These are phyloP conservation scores for Coleophoma eucalyptorum DNA, from an alignment of 2,329 filamentous ascomycete genomes.

Conservation along the genomic window DNA sequence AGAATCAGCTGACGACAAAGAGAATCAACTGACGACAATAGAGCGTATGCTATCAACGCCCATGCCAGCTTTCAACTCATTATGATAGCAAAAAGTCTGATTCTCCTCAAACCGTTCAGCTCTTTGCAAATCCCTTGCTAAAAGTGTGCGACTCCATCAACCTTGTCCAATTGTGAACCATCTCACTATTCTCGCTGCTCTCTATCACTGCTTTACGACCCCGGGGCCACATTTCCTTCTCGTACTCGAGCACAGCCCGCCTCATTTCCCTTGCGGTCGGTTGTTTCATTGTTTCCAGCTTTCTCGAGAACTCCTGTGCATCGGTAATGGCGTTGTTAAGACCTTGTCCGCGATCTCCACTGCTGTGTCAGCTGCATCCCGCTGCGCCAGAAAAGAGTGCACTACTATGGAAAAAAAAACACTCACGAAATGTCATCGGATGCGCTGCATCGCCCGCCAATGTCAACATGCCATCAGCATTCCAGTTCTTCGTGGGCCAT, in stretches of 20 bases:
- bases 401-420: too few species aligned
- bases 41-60: too few species aligned
- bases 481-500: not conserved
- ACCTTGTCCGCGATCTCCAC: not conserved
- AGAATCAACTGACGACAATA: too few species aligned
- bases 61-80: too few species aligned
- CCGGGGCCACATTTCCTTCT: not conserved
- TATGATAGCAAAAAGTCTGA: too few species aligned
- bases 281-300: not conserved
- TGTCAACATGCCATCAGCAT: not conserved
- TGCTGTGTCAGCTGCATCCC: too few species aligned
- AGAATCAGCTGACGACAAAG: too few species aligned
- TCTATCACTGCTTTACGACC: not conserved
- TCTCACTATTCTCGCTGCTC: not conserved
- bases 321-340: not conserved
- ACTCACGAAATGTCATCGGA: not conserved
- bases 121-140: too few species aligned
- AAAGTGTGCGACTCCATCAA: too few species aligned
- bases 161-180: not conserved
- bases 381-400: too few species aligned
- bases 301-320: not conserved
- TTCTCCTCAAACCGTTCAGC: too few species aligned
- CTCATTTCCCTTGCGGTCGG: not conserved
- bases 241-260: not conserved
- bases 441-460: not conserved